phyloP scores from a whole-genome alignment of 2,329 filamentous ascomycete genomes.

The Seiridium unicorne region DNA sequence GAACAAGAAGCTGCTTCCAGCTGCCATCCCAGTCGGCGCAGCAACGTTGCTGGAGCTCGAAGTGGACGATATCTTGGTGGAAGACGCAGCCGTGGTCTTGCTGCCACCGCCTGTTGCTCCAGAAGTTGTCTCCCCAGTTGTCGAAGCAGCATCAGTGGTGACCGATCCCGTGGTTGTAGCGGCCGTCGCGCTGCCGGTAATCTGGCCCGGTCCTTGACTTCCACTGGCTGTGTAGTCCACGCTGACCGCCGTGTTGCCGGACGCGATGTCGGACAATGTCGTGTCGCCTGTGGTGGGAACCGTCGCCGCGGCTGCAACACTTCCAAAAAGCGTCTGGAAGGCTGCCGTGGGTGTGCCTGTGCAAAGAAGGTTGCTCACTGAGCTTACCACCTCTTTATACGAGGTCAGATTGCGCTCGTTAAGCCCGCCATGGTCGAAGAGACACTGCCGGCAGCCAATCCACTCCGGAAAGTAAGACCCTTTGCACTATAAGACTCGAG shows the following conservation, averaged over 20 bases:
- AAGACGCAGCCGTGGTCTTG: not conserved
- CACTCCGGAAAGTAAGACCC: conserved; percentile 42
- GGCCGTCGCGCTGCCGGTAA: conserved; percentile 37
- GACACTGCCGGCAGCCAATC: conserved; percentile 39
- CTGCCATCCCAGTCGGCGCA: conserved; percentile 22
- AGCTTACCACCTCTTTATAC: conserved; percentile 32
- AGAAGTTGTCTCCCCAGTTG: not conserved
- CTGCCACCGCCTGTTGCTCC: not conserved
- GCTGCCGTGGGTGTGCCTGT: conserved; percentile 34
- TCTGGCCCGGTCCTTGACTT: conserved; percentile 36
- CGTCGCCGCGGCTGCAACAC: conserved; percentile 22
- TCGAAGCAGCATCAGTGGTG: conserved; percentile 4
- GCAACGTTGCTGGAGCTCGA: conserved; percentile 18
- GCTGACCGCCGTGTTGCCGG: conserved; percentile 36
- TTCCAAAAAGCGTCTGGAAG: conserved; percentile 32
- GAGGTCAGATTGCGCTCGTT: conserved; percentile 30
- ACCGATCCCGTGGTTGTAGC: conserved; percentile 28
- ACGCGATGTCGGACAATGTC: conserved; percentile 28
- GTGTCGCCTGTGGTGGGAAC: conserved; percentile 30
- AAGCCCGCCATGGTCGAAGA: conserved; percentile 37
- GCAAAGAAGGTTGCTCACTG: conserved; percentile 34
- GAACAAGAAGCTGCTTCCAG: conserved; percentile 19
- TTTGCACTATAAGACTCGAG: conserved; percentile 24
- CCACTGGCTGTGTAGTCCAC: conserved; percentile 40
- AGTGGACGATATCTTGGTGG: conserved; percentile 8